A percentile compares a stretch with the other conserved stretches of the same genome.
Evolutionary conservation across 306 rosid genomes (phyloP).

Genomic region (Senna tora): DNA sequence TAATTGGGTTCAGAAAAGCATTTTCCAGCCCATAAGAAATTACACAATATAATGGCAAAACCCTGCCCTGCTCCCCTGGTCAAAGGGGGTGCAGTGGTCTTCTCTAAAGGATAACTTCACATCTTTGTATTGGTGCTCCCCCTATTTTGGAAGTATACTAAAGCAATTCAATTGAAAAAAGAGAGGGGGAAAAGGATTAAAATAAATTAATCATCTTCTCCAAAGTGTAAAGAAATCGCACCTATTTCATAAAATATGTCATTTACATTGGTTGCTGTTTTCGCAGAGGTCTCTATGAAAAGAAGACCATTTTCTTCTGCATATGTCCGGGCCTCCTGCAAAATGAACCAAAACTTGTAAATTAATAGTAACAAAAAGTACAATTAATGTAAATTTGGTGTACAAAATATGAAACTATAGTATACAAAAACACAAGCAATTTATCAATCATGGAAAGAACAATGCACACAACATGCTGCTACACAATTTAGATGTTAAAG

Average conservation of each 20-base stretch:
- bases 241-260: constrained; percentile 52
- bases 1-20: not conserved
- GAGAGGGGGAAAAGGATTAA: not conserved
- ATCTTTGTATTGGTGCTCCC: not conserved
- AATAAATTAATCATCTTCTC: not conserved
- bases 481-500: constrained; percentile 8
- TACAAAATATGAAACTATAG: not conserved
- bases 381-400: not conserved
- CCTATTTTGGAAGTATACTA: not conserved
- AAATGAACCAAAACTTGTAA: constrained; percentile 28
- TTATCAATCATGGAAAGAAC: not conserved
- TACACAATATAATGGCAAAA: not conserved
- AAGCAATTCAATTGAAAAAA: not conserved
- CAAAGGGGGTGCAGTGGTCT: no score
- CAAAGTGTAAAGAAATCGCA: not conserved
- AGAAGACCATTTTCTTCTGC: constrained; percentile 46
- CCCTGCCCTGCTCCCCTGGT: not conserved
- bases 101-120: not conserved
- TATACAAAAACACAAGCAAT: not conserved
- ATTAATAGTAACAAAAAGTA: constrained; percentile 24
- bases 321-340: constrained; percentile 43
- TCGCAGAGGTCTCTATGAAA: constrained; percentile 53
- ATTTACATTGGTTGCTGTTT: constrained; percentile 47
- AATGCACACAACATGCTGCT: not conserved
- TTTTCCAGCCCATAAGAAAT: constrained; percentile 10